phyloP scores from a whole-genome alignment of 208 protist genomes.

The Kentomonas sorsogonicus region DNA sequence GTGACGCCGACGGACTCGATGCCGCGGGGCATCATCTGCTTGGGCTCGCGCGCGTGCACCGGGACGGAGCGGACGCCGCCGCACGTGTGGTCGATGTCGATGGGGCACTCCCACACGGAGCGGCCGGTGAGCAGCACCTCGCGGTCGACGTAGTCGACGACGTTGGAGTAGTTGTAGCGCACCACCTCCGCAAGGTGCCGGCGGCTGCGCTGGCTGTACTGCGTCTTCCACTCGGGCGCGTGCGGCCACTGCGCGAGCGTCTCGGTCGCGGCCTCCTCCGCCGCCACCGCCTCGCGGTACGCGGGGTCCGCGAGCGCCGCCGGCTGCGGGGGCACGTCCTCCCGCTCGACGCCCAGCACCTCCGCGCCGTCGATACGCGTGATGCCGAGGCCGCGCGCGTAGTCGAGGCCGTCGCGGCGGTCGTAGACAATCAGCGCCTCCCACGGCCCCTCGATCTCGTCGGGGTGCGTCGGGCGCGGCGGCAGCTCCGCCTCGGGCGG shows the following conservation, averaged over 20 bases:
- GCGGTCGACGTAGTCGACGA: constrained; percentile 89
- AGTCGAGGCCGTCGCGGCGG: constrained; percentile 44
- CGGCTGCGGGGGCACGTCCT: constrained; percentile 31
- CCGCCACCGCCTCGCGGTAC: constrained; percentile 67
- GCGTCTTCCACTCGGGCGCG: constrained; percentile 83
- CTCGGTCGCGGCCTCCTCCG: constrained; percentile 71
- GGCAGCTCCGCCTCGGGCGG: constrained; percentile 36
- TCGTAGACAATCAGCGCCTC: constrained; percentile 81
- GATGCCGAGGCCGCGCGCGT: constrained; percentile 61
- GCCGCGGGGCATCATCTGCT: constrained; percentile 56
- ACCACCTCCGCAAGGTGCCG: constrained; percentile 75
- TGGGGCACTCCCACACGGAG: constrained; percentile 88
- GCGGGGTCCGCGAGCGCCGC: constrained; percentile 55
- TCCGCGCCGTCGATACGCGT: constrained; percentile 56
- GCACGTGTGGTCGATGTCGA: constrained; percentile 84
- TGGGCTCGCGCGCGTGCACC: constrained; percentile 72
- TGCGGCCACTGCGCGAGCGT: constrained; percentile 85
- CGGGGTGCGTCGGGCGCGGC: constrained; percentile 76
- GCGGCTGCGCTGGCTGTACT: constrained; percentile 71
- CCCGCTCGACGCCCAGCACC: constrained; percentile 45
- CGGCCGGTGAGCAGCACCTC: constrained; percentile 84
- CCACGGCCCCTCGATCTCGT: constrained; percentile 89
- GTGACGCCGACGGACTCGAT: constrained; percentile 60
- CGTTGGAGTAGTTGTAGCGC: constrained; percentile 89
- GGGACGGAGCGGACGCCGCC: constrained; percentile 75